These are phyloP conservation scores for Salix caprea DNA, from an alignment of 345 rosid species.

Conservation along the genomic window DNA sequence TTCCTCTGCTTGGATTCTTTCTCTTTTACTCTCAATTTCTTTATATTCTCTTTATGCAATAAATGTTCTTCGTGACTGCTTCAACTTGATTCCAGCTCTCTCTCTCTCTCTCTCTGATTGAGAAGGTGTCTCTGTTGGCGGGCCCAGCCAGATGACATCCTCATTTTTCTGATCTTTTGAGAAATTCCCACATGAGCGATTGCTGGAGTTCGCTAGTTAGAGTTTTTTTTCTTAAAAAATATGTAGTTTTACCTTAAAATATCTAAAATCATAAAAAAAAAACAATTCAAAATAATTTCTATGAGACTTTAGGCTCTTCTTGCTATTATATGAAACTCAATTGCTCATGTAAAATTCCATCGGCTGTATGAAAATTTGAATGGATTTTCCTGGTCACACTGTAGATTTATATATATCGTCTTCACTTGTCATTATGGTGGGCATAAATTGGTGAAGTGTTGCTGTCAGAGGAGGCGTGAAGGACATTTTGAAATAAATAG, in stretches of 20 bases:
- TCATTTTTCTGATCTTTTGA: constrained; percentile 26
- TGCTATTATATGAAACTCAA: neutral
- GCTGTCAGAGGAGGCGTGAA: neutral
- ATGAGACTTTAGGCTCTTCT: neutral
- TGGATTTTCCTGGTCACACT: neutral
- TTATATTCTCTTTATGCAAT: constrained; percentile 27
- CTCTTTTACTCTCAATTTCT: constrained; percentile 1
- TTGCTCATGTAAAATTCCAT: neutral
- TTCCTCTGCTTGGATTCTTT: neutral
- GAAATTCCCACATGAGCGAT: constrained; percentile 33
- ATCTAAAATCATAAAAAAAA: too few species aligned
- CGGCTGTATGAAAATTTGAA: too few species aligned
- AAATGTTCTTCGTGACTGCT: constrained; percentile 23
- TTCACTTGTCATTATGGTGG: neutral
- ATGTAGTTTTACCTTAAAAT: too few species aligned
- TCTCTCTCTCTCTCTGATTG: constrained; percentile 19
- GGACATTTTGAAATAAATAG: neutral
- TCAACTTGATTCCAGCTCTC: constrained; percentile 23
- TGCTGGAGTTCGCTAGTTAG: constrained; percentile 10
- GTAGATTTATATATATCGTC: too few species aligned
- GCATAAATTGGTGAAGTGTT: neutral
- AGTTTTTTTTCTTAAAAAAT: too few species aligned
- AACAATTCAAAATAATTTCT: neutral
- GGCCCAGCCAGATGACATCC: constrained; percentile 28
- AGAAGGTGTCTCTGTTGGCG: constrained; percentile 33